Conservation (phyloP, 495 filamentous ascomycete genomes). For the Pseudevernia furfuracea region DNA sequence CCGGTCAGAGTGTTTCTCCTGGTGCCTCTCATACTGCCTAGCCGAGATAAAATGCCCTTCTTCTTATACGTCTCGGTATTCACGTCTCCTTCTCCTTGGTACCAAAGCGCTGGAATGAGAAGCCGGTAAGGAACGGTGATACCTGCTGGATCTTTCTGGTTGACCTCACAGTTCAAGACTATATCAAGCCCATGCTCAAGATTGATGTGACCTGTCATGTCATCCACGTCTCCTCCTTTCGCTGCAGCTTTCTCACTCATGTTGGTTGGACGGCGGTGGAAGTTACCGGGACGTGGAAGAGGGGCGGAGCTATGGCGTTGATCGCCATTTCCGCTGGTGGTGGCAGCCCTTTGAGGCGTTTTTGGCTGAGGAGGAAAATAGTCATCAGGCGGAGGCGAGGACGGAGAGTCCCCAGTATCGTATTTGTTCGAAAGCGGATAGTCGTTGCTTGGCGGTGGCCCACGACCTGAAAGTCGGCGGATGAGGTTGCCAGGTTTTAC, state of each 20-base stretch:
- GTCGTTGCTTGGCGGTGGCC: conserved; percentile 22
- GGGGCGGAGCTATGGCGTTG: conserved; percentile 22
- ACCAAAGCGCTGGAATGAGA: conserved; percentile 67
- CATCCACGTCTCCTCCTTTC: conserved; percentile 34
- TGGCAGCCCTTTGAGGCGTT: conserved; percentile 16
- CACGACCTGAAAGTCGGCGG: conserved; percentile 44
- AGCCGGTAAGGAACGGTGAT: conserved; percentile 81
- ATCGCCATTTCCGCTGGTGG: conserved; percentile 7
- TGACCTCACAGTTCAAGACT: conserved; percentile 78
- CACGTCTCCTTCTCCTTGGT: conserved; percentile 40
- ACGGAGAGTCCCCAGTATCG: conserved; percentile 23
- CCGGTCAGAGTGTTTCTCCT: conserved; percentile 16
- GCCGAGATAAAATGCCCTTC: conserved; percentile 18
- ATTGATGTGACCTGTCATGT: conserved; percentile 44
- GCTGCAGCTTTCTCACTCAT: conserved; percentile 51
- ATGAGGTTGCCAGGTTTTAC: conserved; percentile 45
- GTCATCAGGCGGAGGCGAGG: conserved; percentile 30
- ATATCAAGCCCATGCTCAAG: conserved; percentile 76
- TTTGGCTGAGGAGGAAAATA: conserved; percentile 31
- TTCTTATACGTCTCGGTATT: conserved; percentile 19
- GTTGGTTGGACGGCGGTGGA: conserved; percentile 67
- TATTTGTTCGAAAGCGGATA: conserved; percentile 41
- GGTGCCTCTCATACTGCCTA: conserved; percentile 18
- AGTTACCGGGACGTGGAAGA: conserved; percentile 40
- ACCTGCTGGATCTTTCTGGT: conserved; percentile 75